phyloP scores from a whole-genome alignment of 495 filamentous ascomycete genomes.

The Trypethelium eluteriae region DNA sequence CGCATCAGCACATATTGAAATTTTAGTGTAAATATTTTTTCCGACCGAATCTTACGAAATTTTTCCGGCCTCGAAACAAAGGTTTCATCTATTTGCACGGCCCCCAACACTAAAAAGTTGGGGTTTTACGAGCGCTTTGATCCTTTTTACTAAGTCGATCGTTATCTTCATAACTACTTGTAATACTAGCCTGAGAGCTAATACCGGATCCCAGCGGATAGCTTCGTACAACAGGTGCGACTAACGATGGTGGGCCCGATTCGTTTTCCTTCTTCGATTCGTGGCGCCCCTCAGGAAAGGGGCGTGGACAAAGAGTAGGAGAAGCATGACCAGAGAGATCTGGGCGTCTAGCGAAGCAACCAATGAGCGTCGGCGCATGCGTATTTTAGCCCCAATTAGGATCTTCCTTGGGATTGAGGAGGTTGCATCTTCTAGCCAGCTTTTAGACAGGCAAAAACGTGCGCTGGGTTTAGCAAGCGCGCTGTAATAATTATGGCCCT shows the following conservation, averaged over 20 bases:
- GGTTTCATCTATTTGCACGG: not conserved
- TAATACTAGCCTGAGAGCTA: not conserved
- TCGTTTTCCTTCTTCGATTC: too few species aligned
- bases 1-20: not conserved
- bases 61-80: not conserved
- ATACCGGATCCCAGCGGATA: too few species aligned
- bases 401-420: too few species aligned
- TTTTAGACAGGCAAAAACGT: too few species aligned
- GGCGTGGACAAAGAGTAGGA: not conserved
- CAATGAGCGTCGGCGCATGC: not conserved
- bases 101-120: slow-evolving; percentile 6
- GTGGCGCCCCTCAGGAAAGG: too few species aligned
- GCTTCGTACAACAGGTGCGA: too few species aligned
- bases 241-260: too few species aligned
- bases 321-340: not conserved
- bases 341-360: not conserved
- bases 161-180: not conserved
- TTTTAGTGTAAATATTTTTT: not conserved
- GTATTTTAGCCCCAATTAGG: not conserved
- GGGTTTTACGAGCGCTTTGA: not conserved
- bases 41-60: not conserved
- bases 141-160: not conserved
- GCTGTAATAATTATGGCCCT: too few species aligned
- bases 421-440: too few species aligned
- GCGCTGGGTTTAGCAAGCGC: not conserved